phyloP scores from a whole-genome alignment of 225 moss, liverwort and hornwort species.

The Marchantia paleacea region DNA sequence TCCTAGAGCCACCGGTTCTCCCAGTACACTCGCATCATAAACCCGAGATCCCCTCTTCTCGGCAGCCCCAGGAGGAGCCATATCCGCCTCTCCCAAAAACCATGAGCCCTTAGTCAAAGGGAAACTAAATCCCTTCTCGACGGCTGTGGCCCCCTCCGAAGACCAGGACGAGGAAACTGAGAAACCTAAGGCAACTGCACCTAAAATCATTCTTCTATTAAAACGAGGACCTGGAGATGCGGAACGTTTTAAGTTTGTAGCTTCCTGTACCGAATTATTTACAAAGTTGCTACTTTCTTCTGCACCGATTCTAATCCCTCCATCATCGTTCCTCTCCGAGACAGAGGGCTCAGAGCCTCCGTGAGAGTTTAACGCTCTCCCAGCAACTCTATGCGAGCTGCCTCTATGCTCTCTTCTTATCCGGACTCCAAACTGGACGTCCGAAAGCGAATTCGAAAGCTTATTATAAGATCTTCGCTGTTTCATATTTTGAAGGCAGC shows the following conservation, averaged over 20 bases:
- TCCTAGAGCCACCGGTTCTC: constrained; percentile 70
- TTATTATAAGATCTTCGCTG: no score
- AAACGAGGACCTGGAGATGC: constrained; percentile 15
- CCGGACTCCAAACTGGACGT: not conserved
- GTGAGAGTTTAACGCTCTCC: not conserved
- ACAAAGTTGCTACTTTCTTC: not conserved
- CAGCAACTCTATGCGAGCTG: not conserved
- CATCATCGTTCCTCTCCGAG: not conserved
- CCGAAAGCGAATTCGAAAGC: not conserved
- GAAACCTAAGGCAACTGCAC: constrained; percentile 50
- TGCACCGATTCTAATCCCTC: not conserved
- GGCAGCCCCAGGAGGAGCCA: not conserved
- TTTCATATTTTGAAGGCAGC: not conserved
- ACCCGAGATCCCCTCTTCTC: constrained; percentile 56
- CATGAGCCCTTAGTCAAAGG: constrained; percentile 29
- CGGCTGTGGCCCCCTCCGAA: constrained; percentile 39
- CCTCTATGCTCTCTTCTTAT: not conserved
- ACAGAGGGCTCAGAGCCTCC: not conserved
- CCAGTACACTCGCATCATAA: constrained; percentile 77
- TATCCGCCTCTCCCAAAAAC: constrained; percentile 41
- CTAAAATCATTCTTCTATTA: constrained; percentile 67
- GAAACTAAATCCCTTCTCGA: constrained; percentile 24
- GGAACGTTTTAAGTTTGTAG: not conserved
- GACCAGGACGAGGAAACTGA: constrained; percentile 34
- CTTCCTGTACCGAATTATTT: not conserved